phyloP scores from a whole-genome alignment of 169 alveolate species.

The Cryptosporidium xiaoi region DNA sequence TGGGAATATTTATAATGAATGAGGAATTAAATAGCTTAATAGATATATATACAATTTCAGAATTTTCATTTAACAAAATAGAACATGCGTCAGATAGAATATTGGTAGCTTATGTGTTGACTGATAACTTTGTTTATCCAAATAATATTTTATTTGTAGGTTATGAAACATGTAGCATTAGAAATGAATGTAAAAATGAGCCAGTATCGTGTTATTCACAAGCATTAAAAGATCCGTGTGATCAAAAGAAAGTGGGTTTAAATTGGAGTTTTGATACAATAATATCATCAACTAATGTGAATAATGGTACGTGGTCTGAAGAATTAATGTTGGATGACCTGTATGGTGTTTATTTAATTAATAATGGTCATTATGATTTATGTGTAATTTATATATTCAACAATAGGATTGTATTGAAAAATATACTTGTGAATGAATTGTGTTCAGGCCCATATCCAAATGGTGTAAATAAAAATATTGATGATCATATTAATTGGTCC shows the following conservation, averaged over 20 bases:
- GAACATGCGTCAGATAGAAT: neutral
- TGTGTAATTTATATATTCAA: slow-evolving; percentile 7
- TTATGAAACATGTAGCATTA: slow-evolving; percentile 42
- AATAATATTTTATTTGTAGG: slow-evolving; percentile 30
- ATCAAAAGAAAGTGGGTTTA: slow-evolving; percentile 11
- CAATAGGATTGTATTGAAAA: slow-evolving; percentile 24
- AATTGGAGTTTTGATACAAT: slow-evolving; percentile 7
- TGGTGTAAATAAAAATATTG: neutral
- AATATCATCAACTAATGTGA: slow-evolving; percentile 8
- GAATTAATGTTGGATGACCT: slow-evolving; percentile 13
- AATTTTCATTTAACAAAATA: neutral
- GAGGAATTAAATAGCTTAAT: neutral
- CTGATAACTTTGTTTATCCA: slow-evolving; percentile 20
- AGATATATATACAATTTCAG: neutral
- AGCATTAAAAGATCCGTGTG: slow-evolving; percentile 13
- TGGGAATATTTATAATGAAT: slow-evolving; percentile 32
- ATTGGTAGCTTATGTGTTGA: neutral
- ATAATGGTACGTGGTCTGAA: slow-evolving; percentile 49
- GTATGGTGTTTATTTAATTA: slow-evolving; percentile 4
- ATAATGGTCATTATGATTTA: slow-evolving; percentile 31
- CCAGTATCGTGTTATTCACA: slow-evolving; percentile 26
- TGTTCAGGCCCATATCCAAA: slow-evolving; percentile 53
- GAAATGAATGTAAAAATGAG: slow-evolving; percentile 9
- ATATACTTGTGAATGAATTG: slow-evolving; percentile 5
- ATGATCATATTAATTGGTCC: neutral